phyloP scores from a whole-genome alignment of 1,139 yeast species.

The Sugiyamaella grinbergsii region DNA sequence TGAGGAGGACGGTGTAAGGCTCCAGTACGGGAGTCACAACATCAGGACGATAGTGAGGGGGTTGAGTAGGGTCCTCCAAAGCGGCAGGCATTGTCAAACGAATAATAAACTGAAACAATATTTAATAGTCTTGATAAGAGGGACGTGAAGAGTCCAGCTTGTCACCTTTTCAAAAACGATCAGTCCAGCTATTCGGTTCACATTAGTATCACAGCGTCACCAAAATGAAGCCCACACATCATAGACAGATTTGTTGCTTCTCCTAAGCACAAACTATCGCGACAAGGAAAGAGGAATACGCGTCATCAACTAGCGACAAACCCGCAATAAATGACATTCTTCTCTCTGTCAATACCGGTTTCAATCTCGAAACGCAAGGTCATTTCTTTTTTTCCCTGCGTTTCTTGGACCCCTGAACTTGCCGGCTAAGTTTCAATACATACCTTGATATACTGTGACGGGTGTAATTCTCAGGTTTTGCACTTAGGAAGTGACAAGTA shows the following conservation, averaged over 20 bases:
- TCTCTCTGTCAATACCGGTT: neutral
- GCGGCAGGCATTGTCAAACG: slow-evolving; percentile 43
- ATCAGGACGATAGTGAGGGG: slow-evolving; percentile 49
- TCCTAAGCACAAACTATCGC: too few species aligned
- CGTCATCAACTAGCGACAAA: too few species aligned
- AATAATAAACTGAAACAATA: neutral
- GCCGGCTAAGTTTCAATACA: slow-evolving; percentile 11
- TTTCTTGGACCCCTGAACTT: slow-evolving; percentile 7
- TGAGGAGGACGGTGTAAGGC: slow-evolving; percentile 45
- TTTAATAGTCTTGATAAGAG: too few species aligned
- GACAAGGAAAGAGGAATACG: too few species aligned
- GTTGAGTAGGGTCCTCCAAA: slow-evolving; percentile 48
- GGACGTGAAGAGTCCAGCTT: too few species aligned
- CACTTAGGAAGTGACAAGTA: slow-evolving; percentile 4
- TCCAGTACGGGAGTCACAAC: slow-evolving; percentile 38
- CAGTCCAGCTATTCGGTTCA: too few species aligned
- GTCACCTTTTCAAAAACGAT: too few species aligned
- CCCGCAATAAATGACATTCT: too few species aligned
- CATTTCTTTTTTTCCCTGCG: slow-evolving; percentile 7
- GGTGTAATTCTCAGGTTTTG: slow-evolving; percentile 15
- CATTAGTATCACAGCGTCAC: too few species aligned
- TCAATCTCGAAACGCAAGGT: neutral
- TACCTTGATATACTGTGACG: slow-evolving; percentile 24
- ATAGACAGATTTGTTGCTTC: too few species aligned
- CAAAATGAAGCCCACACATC: too few species aligned